These are phyloP conservation scores for Paramecium primaurelia DNA, from an alignment of 73 alveolate species.

Conservation along the genomic window DNA sequence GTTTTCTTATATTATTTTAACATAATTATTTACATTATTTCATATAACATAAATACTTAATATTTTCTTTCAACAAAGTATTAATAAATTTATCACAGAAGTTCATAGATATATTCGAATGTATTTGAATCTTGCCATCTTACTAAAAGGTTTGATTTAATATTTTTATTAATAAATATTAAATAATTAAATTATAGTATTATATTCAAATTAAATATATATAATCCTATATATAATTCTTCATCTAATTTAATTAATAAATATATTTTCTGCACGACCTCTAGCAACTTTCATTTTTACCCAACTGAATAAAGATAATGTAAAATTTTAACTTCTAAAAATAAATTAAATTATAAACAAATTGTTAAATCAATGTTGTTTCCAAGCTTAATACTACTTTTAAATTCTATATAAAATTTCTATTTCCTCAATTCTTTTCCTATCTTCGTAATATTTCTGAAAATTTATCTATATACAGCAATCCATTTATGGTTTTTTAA, in stretches of 20 bases:
- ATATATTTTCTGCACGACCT: background rate
- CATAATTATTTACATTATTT: background rate
- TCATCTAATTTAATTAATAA: background rate
- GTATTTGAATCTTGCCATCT: background rate
- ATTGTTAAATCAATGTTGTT: background rate
- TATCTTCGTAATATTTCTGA: constrained; percentile 16
- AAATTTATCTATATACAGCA: background rate
- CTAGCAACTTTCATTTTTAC: background rate
- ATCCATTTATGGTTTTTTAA: background rate
- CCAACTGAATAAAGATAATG: background rate
- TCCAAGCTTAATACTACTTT: constrained; percentile 12
- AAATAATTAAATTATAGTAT: background rate
- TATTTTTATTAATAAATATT: background rate
- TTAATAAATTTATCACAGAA: background rate
- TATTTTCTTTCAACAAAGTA: background rate
- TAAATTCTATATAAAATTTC: constrained; percentile 25
- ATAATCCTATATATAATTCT: background rate
- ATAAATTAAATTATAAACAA: no score
- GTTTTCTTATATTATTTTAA: background rate
- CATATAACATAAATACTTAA: background rate
- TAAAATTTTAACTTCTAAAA: no score
- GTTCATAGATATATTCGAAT: background rate
- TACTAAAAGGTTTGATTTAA: background rate
- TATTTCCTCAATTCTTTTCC: background rate
- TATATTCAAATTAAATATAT: background rate